Conservation (phyloP, 805 yeast species). For the Schizosaccharomyces octosporus region DNA sequence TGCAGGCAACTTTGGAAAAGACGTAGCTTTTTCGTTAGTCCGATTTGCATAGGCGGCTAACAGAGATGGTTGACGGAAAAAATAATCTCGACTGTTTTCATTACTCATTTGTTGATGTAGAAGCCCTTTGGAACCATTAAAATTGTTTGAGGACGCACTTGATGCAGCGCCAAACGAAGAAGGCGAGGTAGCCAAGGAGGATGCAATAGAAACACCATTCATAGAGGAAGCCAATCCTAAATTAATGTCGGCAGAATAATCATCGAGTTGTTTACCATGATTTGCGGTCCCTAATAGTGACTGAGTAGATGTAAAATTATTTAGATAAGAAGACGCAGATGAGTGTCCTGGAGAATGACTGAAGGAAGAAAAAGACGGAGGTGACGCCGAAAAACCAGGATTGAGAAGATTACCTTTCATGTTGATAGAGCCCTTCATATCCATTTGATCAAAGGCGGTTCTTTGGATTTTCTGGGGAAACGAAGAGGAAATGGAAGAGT, state of each 20-base stretch:
- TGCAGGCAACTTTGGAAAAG: not conserved
- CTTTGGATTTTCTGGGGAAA: no score
- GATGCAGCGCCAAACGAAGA: not conserved
- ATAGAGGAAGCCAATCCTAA: not conserved
- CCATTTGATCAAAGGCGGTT: no score
- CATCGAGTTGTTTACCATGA: not conserved
- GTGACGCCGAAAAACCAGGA: no score
- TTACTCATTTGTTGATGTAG: not conserved
- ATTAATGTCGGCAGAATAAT: not conserved
- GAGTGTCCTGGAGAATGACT: no score
- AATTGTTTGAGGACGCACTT: not conserved
- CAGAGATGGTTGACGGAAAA: not conserved
- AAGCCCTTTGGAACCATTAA: not conserved
- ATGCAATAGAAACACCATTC: not conserved
- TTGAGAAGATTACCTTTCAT: no score
- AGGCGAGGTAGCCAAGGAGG: not conserved
- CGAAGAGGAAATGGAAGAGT: no score
- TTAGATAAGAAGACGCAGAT: no score
- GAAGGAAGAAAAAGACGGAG: no score
- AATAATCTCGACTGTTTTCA: not conserved
- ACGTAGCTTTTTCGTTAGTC: not conserved
- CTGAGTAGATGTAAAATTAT: no score
- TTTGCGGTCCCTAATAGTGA: no score
- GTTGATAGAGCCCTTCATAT: no score
- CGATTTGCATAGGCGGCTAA: not conserved